Conservation (phyloP, 179 eudicot genomes). For the Silene coronaria region DNA sequence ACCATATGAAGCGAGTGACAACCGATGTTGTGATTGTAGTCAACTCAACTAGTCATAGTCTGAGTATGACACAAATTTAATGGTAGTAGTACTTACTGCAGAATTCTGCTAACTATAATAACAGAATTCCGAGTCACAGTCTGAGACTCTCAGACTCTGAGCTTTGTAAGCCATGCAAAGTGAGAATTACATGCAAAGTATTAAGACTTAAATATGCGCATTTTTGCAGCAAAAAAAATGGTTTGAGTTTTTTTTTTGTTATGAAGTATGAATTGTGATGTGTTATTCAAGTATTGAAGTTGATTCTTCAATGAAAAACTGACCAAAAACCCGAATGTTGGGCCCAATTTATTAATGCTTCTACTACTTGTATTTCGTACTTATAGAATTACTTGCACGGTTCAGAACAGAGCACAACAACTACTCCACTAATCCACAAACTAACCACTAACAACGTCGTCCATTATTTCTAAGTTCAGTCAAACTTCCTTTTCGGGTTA, state of each 20-base stretch:
- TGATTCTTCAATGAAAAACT: conserved; percentile 19
- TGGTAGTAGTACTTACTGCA: background rate
- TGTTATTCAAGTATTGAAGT: conserved; percentile 21
- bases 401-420: background rate
- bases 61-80: too few relatives aligned
- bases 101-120: background rate
- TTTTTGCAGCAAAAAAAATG: background rate
- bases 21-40: too few relatives aligned
- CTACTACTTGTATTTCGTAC: too few relatives aligned
- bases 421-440: conserved; percentile 7
- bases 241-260: too few relatives aligned
- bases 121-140: too few relatives aligned
- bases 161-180: background rate
- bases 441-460: too few relatives aligned
- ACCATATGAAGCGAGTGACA: too few relatives aligned
- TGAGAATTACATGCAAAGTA: background rate
- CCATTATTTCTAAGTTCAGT: too few relatives aligned
- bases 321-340: conserved; percentile 6
- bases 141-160: too few relatives aligned
- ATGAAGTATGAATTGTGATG: background rate
- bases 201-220: background rate
- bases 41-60: too few relatives aligned
- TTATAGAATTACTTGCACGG: background rate
- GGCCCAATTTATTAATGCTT: conserved; percentile 10
- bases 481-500: too few relatives aligned